phyloP scores from a whole-genome alignment of 345 rosid species.

The Linum trigynum region DNA sequence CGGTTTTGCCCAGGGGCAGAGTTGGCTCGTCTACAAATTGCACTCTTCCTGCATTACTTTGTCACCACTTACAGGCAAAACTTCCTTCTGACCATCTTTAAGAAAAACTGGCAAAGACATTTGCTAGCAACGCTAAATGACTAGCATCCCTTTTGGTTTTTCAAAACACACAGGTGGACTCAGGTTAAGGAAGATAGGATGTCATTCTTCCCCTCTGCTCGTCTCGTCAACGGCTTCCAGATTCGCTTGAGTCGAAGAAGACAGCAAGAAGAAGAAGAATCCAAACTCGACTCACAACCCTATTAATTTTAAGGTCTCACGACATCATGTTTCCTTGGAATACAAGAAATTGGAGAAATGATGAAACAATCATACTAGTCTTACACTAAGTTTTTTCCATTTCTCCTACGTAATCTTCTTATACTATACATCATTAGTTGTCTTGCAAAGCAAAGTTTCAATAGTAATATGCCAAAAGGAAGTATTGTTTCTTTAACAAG shows the following conservation, averaged over 20 bases:
- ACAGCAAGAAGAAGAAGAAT: conserved; percentile 1
- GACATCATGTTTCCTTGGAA: neutral
- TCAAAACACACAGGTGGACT: conserved; percentile 42
- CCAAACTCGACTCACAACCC: neutral
- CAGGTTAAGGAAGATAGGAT: conserved; percentile 60
- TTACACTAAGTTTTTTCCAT: neutral
- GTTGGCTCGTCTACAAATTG: conserved; percentile 78
- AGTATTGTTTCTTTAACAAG: no score
- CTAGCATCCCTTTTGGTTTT: neutral
- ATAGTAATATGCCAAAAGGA: no score
- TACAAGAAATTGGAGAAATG: neutral
- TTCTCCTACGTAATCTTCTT: no score
- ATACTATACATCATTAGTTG: no score
- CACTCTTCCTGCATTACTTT: conserved; percentile 68
- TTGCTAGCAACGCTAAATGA: neutral
- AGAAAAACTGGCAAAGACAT: no score
- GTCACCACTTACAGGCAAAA: conserved; percentile 45
- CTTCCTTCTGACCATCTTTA: neutral
- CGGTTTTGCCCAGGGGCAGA: conserved; percentile 89
- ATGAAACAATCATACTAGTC: neutral
- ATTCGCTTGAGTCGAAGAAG: conserved; percentile 30
- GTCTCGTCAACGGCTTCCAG: conserved; percentile 73
- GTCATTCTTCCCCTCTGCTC: conserved; percentile 82
- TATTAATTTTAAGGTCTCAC: neutral
- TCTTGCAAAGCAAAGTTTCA: no score